These are phyloP conservation scores for Brassica napus DNA, from an alignment of 345 rosid species.

Conservation along the genomic window DNA sequence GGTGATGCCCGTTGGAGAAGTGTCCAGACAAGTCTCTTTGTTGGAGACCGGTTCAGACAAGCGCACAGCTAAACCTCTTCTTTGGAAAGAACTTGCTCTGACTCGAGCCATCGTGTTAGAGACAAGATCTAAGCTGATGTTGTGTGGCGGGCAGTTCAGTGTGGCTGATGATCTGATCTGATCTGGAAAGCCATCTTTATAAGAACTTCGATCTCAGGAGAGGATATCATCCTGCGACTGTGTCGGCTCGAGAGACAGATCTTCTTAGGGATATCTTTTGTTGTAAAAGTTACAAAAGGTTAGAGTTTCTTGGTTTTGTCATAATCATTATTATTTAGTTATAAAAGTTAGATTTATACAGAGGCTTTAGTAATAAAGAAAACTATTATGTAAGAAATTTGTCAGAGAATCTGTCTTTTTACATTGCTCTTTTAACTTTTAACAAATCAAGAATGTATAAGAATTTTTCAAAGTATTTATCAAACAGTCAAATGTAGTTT, in stretches of 20 bases:
- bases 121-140: slow-evolving; percentile 87
- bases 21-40: slow-evolving; percentile 85
- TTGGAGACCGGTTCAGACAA: slow-evolving; percentile 85
- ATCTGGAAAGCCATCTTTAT: slow-evolving; percentile 84
- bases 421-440: not conserved
- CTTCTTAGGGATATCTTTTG: slow-evolving; percentile 30
- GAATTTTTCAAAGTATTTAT: not conserved
- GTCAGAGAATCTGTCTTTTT: slow-evolving; percentile 21
- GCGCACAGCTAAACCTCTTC: slow-evolving; percentile 78
- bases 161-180: slow-evolving; percentile 82
- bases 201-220: slow-evolving; percentile 85
- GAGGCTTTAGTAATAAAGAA: slow-evolving; percentile 36
- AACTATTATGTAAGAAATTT: slow-evolving; percentile 26
- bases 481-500: slow-evolving; percentile 14
- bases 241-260: slow-evolving; percentile 66
- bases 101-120: slow-evolving; percentile 86
- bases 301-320: slow-evolving; percentile 23
- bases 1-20: slow-evolving; percentile 76
- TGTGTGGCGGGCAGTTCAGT: slow-evolving; percentile 82
- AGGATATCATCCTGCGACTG: slow-evolving; percentile 79
- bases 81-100: slow-evolving; percentile 93
- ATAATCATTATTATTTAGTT: slow-evolving; percentile 18
- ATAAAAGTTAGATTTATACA: slow-evolving; percentile 38
- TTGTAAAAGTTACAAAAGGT: slow-evolving; percentile 41
- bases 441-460: too few species aligned